Conservation (phyloP, 2,329 filamentous ascomycete genomes). For the Trichoderma atroviride region DNA sequence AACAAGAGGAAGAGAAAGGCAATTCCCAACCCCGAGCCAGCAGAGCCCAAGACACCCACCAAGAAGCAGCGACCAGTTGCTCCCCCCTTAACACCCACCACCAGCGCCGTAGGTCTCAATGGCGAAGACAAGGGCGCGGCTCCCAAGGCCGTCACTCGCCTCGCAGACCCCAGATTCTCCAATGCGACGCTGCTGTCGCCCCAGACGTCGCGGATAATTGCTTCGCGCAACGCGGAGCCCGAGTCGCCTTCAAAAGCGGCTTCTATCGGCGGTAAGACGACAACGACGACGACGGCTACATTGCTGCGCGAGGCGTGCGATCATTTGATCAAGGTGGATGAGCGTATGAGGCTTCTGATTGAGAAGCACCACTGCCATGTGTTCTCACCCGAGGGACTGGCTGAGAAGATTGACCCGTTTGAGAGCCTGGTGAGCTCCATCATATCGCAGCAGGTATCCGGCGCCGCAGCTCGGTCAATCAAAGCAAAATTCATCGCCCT, state of each 20-base stretch:
- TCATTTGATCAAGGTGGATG: conserved; percentile 73
- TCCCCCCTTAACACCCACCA: conserved; percentile 52
- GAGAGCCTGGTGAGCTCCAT: conserved; percentile 81
- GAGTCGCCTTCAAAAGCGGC: conserved; percentile 50
- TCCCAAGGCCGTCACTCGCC: conserved; percentile 51
- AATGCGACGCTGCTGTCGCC: conserved; percentile 75
- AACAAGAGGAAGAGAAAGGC: conserved; percentile 43
- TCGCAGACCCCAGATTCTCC: conserved; percentile 65
- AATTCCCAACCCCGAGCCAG: conserved; percentile 30
- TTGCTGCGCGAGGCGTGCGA: conserved; percentile 75
- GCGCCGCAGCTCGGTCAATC: conserved; percentile 87
- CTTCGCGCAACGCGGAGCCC: conserved; percentile 49
- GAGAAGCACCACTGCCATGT: conserved; percentile 74
- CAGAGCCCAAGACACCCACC: conserved; percentile 35
- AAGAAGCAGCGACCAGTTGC: conserved; percentile 37
- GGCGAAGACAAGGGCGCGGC: conserved; percentile 41
- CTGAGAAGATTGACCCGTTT: conserved; percentile 86
- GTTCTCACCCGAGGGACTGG: conserved; percentile 81
- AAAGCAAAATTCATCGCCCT: conserved; percentile 80
- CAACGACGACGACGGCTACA: conserved; percentile 66
- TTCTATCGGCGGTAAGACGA: conserved; percentile 20
- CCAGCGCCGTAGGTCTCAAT: conserved; percentile 48
- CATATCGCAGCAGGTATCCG: conserved; percentile 94
- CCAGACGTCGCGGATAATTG: conserved; percentile 65
- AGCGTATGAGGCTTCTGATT: conserved; percentile 71